Conservation (phyloP, 1,284 basidiomycete species). For the Malassezia japonica region DNA sequence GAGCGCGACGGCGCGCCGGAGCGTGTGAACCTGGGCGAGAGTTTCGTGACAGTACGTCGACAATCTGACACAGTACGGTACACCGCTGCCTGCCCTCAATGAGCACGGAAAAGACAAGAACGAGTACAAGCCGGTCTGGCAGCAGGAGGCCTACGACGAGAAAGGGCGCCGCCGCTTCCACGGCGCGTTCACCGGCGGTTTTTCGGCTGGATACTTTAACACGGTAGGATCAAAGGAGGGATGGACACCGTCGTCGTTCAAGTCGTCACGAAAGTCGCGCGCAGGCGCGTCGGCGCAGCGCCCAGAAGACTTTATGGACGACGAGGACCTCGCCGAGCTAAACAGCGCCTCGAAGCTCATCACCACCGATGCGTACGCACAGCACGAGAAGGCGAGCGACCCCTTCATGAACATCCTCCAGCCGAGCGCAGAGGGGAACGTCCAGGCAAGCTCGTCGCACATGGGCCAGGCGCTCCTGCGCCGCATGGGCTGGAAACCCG, state of each 20-base stretch:
- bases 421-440: no score
- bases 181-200: constrained; percentile 95
- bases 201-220: constrained; percentile 95
- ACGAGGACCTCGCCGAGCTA: constrained; percentile 80
- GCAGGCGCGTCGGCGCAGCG: constrained; percentile 51
- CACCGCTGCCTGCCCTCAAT: constrained; percentile 75
- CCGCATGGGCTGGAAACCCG: constrained; percentile 89
- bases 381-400: constrained; percentile 37
- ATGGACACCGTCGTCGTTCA: constrained; percentile 82
- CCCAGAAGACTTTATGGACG: constrained; percentile 96
- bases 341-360: constrained; percentile 60
- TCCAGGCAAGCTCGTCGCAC: constrained; percentile 1
- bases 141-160: constrained; percentile 78
- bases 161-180: constrained; percentile 83
- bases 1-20: constrained; percentile 67
- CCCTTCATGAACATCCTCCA: neutral
- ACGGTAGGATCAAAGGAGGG: constrained; percentile 92
- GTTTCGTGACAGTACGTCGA: constrained; percentile 67
- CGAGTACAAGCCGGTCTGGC: constrained; percentile 92
- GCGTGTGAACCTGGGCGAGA: constrained; percentile 67
- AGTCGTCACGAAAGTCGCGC: constrained; percentile 50
- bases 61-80: constrained; percentile 61
- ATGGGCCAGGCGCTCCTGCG: constrained; percentile 58
- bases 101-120: constrained; percentile 72
- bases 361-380: constrained; percentile 17